Evolutionary conservation across 805 yeast species (phyloP).

Genomic region (Sugiyamaella lignohabitans): DNA sequence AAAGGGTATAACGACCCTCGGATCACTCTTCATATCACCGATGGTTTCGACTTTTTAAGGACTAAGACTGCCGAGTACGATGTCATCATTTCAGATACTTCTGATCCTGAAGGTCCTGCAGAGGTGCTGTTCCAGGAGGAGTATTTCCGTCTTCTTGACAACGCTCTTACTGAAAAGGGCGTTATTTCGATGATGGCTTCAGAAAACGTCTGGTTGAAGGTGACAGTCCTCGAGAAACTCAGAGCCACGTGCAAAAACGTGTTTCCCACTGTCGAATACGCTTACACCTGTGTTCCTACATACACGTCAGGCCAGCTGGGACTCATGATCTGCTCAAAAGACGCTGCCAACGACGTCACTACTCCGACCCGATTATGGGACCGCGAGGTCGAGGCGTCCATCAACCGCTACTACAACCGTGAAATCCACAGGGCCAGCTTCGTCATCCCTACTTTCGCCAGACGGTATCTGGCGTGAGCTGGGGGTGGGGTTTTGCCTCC

Average conservation of each 20-base stretch:
- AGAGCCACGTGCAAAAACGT: slow-evolving; percentile 74
- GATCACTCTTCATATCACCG: slow-evolving; percentile 86
- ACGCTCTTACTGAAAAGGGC: slow-evolving; percentile 90
- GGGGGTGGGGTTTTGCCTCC: no score
- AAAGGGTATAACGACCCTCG: slow-evolving; percentile 80
- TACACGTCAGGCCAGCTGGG: slow-evolving; percentile 98
- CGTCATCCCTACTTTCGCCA: slow-evolving; percentile 89
- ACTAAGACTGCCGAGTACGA: slow-evolving; percentile 82
- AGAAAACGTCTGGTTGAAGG: slow-evolving; percentile 88
- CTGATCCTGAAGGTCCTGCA: slow-evolving; percentile 99
- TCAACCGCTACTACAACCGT: slow-evolving; percentile 75
- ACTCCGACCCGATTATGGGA: slow-evolving; percentile 61
- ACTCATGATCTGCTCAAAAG: slow-evolving; percentile 92
- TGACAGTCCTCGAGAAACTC: slow-evolving; percentile 71
- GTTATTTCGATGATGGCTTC: slow-evolving; percentile 79
- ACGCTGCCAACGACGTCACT: slow-evolving; percentile 52
- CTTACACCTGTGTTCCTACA: slow-evolving; percentile 88
- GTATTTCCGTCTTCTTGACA: slow-evolving; percentile 74
- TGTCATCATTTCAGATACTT: slow-evolving; percentile 93
- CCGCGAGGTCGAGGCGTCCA: slow-evolving; percentile 51
- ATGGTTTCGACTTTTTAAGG: slow-evolving; percentile 92
- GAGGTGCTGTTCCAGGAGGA: slow-evolving; percentile 88
- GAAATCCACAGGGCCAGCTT: slow-evolving; percentile 82
- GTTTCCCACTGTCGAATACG: slow-evolving; percentile 86
- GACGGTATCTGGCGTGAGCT: slow-evolving; percentile 36